Evolutionary conservation across 176 grass and related monocot genomes (phyloP).

Genomic region (Triticum urartu): DNA sequence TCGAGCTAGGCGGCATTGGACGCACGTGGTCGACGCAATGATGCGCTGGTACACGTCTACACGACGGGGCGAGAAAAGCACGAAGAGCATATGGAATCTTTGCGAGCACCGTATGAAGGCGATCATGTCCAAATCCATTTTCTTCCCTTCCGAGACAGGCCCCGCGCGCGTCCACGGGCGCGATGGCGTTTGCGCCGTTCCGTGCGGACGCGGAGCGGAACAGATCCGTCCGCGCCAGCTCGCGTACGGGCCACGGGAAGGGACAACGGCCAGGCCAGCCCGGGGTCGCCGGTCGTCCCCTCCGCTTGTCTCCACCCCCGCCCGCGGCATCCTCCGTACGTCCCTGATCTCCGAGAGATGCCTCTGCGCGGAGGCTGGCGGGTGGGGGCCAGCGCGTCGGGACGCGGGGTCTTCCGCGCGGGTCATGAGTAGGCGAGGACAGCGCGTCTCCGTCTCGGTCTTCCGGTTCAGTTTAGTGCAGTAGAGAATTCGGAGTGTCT

Average conservation of each 20-base stretch:
- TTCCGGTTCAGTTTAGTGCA: background rate
- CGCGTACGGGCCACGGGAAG: slow-evolving; percentile 12
- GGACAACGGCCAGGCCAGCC: background rate
- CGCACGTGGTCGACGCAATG: background rate
- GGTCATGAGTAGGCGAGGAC: background rate
- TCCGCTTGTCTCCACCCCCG: slow-evolving; percentile 13
- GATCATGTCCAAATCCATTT: too few relatives aligned
- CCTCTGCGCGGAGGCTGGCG: background rate
- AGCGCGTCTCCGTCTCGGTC: background rate
- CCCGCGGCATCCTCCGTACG: slow-evolving; percentile 16
- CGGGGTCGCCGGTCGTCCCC: background rate
- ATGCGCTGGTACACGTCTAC: background rate
- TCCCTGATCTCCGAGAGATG: slow-evolving; percentile 25
- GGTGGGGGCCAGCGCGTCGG: background rate
- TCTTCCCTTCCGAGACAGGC: background rate
- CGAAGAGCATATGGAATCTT: background rate
- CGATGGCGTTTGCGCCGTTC: slow-evolving; percentile 20
- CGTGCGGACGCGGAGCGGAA: slow-evolving; percentile 7
- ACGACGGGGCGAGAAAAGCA: background rate
- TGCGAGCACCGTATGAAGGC: background rate
- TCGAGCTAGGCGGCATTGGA: background rate
- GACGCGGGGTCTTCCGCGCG: background rate
- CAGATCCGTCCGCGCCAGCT: background rate
- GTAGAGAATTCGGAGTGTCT: background rate
- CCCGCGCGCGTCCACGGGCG: background rate